Evolutionary conservation across 2,329 filamentous ascomycete genomes (phyloP), one percentile per base, ranked within the genome.

Genomic region (Claviceps digitariae): DNA sequence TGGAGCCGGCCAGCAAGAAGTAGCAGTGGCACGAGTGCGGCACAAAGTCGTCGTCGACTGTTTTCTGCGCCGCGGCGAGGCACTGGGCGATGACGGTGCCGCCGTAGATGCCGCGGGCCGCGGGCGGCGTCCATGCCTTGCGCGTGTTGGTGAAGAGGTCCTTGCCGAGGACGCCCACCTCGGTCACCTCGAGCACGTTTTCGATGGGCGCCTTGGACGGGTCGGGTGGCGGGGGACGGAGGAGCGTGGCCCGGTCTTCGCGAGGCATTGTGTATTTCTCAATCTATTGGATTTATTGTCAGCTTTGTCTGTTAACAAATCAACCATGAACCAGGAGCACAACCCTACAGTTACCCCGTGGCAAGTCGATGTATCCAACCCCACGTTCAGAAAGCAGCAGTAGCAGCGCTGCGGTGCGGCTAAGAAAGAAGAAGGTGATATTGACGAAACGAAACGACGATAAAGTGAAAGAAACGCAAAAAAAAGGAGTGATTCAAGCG

Each of bases 21-120:
- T 97, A 98, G 79, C 93, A 97, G 77, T 98, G 93, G 86, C 95
- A 96, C 65, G 86, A 91, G 74, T 98, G 93, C 50, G 93, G 82
- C 55, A 83, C 79, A 69, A 95, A 96, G 65, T 87, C 76, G 27
- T 74, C 67, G 0, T 86, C 84, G 2, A 98, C 87, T 9, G 93
- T 98, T 64, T 83, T 81, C 68, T 95, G 90, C 25, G 89, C 93
- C 2, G 93, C 89, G 47, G 86, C 79, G 27, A 96, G 83, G 63
- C 81, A 90, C 75, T 97, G 91, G 48, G 91, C 90, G 61, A 98
- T 96, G 40, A 94, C 90, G 54, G 87, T 83, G 59, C 90, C 90
- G 66, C 93, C 93, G 64, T 89, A 98, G 69, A 98, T 90, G 56
- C 93, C 93, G 52, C 93, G 83, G 2, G 93, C 93, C 21, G 89